phyloP scores from a whole-genome alignment of 1,284 basidiomycete species.

The Retiboletus flavoniger region DNA sequence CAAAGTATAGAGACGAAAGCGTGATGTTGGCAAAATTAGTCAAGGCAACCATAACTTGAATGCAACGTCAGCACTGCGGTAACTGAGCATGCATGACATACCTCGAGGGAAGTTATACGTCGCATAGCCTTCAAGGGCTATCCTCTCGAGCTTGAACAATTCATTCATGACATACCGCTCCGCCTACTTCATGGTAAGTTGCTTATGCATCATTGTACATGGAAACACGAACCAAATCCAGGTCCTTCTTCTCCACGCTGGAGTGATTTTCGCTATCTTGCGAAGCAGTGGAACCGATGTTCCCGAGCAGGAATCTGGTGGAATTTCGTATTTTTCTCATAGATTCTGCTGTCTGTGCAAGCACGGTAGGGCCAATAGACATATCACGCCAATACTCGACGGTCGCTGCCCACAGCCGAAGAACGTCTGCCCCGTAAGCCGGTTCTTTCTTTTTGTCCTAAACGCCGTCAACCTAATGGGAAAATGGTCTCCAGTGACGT shows the following conservation, averaged over 20 bases:
- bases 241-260: constrained; percentile 44
- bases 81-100: constrained; percentile 31
- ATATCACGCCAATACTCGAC: constrained; percentile 91
- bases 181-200: constrained; percentile 45
- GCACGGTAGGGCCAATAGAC: constrained; percentile 77
- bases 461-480: constrained; percentile 5
- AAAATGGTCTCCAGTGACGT: background rate
- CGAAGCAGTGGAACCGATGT: constrained; percentile 50
- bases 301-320: constrained; percentile 87
- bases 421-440: constrained; percentile 82
- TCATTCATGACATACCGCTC: constrained; percentile 89
- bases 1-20: constrained; percentile 86
- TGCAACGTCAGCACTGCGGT: constrained; percentile 4
- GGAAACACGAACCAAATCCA: constrained; percentile 59
- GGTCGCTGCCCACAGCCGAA: constrained; percentile 91
- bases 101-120: constrained; percentile 85
- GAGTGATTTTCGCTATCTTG: constrained; percentile 20
- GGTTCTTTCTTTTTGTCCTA: constrained; percentile 72
- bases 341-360: constrained; percentile 77
- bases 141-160: constrained; percentile 69
- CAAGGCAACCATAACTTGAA: constrained; percentile 56
- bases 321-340: constrained; percentile 88
- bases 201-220: background rate
- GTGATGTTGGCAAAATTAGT: constrained; percentile 70
- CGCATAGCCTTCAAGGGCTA: constrained; percentile 68